Conservation (phyloP, 1,284 basidiomycete species). For the Cutaneotrichosporon sp. region DNA sequence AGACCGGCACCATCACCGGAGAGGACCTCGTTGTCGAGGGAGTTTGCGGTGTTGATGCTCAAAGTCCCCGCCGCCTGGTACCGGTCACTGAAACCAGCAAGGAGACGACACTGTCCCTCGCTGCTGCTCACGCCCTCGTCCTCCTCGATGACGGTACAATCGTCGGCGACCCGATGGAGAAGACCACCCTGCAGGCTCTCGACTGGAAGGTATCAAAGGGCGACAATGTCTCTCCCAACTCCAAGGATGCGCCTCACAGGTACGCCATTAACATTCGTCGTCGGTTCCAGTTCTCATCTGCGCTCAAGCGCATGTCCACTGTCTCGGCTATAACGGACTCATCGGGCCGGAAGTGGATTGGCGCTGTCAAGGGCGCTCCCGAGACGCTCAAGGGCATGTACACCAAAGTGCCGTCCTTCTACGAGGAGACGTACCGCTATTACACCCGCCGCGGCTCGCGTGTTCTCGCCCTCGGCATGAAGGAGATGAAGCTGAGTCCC, state of each 20-base stretch:
- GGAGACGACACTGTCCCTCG: conserved; percentile 82
- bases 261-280: conserved; percentile 68
- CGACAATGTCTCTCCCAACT: conserved; percentile 63
- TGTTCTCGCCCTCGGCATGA: conserved; percentile 81
- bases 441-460: conserved; percentile 85
- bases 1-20: conserved; percentile 93
- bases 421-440: conserved; percentile 89
- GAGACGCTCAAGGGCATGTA: conserved; percentile 91
- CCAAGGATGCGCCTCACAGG: conserved; percentile 56
- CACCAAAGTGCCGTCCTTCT: conserved; percentile 62
- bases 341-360: conserved; percentile 44
- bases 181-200: conserved; percentile 86
- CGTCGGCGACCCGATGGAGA: conserved; percentile 99
- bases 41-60: conserved; percentile 68
- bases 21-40: conserved; percentile 93
- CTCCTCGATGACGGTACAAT: conserved; percentile 80
- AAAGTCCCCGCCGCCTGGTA: conserved; percentile 63
- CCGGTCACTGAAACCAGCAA: conserved; percentile 69
- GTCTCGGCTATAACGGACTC: conserved; percentile 61
- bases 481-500: conserved; percentile 66
- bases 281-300: conserved; percentile 92
- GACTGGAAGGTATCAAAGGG: conserved; percentile 81
- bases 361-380: conserved; percentile 86
- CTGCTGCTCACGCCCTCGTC: conserved; percentile 91
- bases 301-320: conserved; percentile 92